Conservation (phyloP, 345 rosid genomes). For the Rubroshorea leprosula region DNA sequence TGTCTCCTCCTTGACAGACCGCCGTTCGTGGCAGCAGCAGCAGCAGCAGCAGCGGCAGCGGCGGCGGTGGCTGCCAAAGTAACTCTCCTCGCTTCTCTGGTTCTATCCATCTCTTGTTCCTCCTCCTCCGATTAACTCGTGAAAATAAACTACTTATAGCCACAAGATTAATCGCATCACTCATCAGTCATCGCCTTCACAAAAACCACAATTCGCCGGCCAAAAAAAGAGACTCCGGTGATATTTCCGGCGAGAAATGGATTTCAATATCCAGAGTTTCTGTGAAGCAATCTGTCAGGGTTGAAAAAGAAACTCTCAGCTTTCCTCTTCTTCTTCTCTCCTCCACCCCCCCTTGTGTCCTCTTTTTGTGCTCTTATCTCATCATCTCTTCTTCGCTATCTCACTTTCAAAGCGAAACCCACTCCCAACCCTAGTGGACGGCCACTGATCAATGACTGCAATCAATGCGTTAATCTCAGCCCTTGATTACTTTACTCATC, state of each 20-base stretch:
- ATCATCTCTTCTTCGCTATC: too few relatives aligned
- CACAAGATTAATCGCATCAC: constrained; percentile 25
- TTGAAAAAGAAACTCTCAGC: constrained; percentile 24
- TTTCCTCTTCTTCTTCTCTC: constrained; percentile 24
- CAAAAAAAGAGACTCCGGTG: background rate
- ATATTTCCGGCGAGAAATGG: constrained; percentile 5
- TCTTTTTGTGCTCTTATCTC: constrained; percentile 41
- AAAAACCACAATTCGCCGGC: constrained; percentile 28
- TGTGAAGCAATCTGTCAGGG: background rate
- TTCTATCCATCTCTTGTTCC: constrained; percentile 66
- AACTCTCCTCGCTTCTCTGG: constrained; percentile 81
- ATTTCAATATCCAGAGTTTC: constrained; percentile 21
- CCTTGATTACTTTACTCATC: too few relatives aligned
- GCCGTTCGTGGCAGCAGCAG: constrained; percentile 60
- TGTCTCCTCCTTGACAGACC: constrained; percentile 69
- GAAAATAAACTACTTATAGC: constrained; percentile 17
- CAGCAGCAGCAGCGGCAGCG: too few relatives aligned
- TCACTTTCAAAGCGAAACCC: too few relatives aligned
- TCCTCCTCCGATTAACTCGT: constrained; percentile 8
- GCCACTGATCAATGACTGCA: too few relatives aligned
- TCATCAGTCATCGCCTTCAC: constrained; percentile 36
- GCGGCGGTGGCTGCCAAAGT: constrained; percentile 54
- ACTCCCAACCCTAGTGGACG: too few relatives aligned
- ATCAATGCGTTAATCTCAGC: too few relatives aligned
- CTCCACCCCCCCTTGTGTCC: constrained; percentile 5